Evolutionary conservation across 805 yeast species (phyloP), one percentile per base, ranked within the genome.

Genomic region (Teunomyces pallodes): DNA sequence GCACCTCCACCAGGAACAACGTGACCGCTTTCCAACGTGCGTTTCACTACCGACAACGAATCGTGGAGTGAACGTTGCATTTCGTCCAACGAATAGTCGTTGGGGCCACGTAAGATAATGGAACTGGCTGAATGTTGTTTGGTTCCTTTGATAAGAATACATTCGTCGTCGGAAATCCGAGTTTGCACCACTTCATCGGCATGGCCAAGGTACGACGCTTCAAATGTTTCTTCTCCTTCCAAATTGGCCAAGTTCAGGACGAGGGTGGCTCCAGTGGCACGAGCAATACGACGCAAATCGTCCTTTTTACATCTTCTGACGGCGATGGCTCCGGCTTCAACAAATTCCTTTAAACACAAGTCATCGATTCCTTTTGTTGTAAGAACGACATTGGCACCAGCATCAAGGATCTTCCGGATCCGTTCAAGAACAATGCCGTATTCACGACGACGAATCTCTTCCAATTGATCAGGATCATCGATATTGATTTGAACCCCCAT

Each of bases 1-100:
- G 96, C 95, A 52, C 99, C 99, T 55, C 99, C 99, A 52, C 99
- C 99, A 38, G 99, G 98, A 5, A 94, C 99, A 49, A 95, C 91
- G 56, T 80, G 72, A 16, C 97, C 98, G 61, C 92, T 83, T 70
- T 94, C 99, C 56, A 95, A 79, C 9, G 98, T 90, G 65, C 99
- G 84, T 75, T 94, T 94, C 32, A 94, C 96, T 32, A 94, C 99
- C 40, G 90, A 84, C 54, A 94, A 76, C 2, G 98, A 88, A 66
- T 94, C 99, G 62, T 90, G 97, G 52, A 95, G 69, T 0, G 98
- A 90, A 70, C 99, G 83, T 73, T 94, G 97, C 98, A 95, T 92
- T 75, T 94, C 99, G 70, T 94, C 99, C 56, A 94, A 79, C 36
- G 95, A 85, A 67, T 87, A 94, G 66, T 94, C 94, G 66, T 94